These are phyloP conservation scores for Halophytophthora batemanensis DNA, from an alignment of 352 stramenopile genomes.

Conservation along the genomic window DNA sequence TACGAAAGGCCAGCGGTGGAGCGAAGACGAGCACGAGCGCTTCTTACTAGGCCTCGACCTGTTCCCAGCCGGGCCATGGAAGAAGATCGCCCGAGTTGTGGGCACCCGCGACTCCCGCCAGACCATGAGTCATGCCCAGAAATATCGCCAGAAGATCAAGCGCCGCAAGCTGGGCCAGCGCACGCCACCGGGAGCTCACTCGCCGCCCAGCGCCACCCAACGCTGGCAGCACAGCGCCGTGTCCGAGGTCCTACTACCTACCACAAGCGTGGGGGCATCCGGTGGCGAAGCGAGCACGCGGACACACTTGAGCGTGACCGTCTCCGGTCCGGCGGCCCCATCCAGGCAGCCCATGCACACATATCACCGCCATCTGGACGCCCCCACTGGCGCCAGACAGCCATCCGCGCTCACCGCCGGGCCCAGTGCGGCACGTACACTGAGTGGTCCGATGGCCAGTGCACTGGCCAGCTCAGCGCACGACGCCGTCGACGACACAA, in stretches of 20 bases:
- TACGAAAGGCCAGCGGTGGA: slow-evolving; percentile 35
- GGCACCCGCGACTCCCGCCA: slow-evolving; percentile 44
- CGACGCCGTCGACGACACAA: slow-evolving; percentile 1
- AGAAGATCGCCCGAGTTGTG: slow-evolving; percentile 39
- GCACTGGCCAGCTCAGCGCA: not conserved
- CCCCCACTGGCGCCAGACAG: too few species aligned
- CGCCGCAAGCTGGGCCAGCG: slow-evolving; percentile 25
- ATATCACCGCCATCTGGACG: too few species aligned
- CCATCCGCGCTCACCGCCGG: not conserved
- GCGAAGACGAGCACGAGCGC: slow-evolving; percentile 44
- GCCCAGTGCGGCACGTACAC: slow-evolving; percentile 7
- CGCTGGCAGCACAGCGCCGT: too few species aligned
- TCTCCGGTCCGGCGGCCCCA: too few species aligned
- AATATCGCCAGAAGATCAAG: slow-evolving; percentile 52
- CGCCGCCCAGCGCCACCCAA: not conserved
- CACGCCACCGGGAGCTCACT: not conserved
- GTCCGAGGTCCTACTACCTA: too few species aligned
- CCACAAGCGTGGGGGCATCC: too few species aligned
- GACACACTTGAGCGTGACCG: too few species aligned
- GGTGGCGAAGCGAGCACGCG: too few species aligned
- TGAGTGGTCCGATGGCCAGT: slow-evolving; percentile 6
- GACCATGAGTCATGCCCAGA: slow-evolving; percentile 59
- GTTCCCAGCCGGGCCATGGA: slow-evolving; percentile 45
- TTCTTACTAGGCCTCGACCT: slow-evolving; percentile 46
- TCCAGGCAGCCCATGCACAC: too few species aligned